Base-by-base conservation (phyloP, 2,329 filamentous ascomycete genomes). In the Mycosphaerella sp. region DNA sequence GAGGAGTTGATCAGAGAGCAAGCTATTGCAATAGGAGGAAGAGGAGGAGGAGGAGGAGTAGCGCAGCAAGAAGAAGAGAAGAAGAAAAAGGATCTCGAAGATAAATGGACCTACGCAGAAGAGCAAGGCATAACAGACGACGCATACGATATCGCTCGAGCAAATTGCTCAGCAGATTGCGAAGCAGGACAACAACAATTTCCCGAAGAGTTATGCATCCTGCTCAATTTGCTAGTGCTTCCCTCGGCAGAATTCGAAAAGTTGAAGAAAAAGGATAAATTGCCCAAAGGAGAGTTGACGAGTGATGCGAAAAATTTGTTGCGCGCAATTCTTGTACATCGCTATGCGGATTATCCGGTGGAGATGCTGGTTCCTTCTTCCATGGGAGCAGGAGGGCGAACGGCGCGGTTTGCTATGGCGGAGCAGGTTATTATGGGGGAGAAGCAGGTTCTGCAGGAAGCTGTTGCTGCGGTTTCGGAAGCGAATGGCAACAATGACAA, bases 391-490 rank as follows among this genome's bases (percentile, higher is more conserved):
- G 21, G 3, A 80, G 21, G 3, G 21, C 84, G 58, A 54, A 23
- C 48, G n/a, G 51, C 73, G 34, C 58, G 59, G 12, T 39, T 42
- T 4, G 39, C 39, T 7, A 86, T 87, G 82, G 87, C 87, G 0
- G 64, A 83, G 21, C 73, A 80, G 48, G 85, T 90, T 36, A 79
- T 87, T 55, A 70, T 84, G 2, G 87, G 87, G 11, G 87, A 92
- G 70, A 89, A 89, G 68, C 76, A 78, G 61, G 74, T 91, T 5
- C 66, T 90, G 23, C 70, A 75, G 52, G 76, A 82, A 63, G 75
- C 82, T 1, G 74, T 59, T 29, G 54, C 57, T 17, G 57, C 56
- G n/a, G 45, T 64, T 4, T 51, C 56, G 32, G 58, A 60, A 2
- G 14, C 50, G 4, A 48, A 47, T n/a, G 36, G 11, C 38, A 55